These are phyloP conservation scores for Penicillium argentinense DNA, from an alignment of 495 filamentous ascomycete species.

Conservation along the genomic window DNA sequence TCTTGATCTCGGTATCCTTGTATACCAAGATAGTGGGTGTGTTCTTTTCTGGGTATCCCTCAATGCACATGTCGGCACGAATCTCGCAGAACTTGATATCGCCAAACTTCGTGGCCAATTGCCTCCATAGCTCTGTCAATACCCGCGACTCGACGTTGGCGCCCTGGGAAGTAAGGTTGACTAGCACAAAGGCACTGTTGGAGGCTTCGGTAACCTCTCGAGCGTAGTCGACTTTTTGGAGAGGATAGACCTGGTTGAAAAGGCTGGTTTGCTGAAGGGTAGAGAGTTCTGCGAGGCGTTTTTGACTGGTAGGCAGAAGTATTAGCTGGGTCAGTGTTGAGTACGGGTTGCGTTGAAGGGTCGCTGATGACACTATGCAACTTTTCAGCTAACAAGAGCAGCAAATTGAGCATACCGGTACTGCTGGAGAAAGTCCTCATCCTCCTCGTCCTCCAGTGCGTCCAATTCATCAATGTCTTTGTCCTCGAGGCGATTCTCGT, in stretches of 20 bases:
- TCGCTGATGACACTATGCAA: no score
- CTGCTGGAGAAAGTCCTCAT: conserved; percentile 84
- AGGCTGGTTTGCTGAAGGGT: conserved; percentile 70
- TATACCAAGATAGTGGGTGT: conserved; percentile 94
- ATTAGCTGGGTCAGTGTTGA: conserved; percentile 15
- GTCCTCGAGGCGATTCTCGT: conserved; percentile 89
- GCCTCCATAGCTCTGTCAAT: conserved; percentile 82
- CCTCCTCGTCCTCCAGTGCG: conserved; percentile 91
- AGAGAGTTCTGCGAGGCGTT: conserved; percentile 78
- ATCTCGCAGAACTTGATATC: conserved; percentile 99
- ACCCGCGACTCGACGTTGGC: conserved; percentile 82
- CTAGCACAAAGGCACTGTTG: conserved; percentile 68
- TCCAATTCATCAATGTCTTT: conserved; percentile 92
- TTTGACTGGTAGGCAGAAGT: conserved; percentile 51
- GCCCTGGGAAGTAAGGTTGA: conserved; percentile 79
- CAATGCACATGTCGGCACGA: conserved; percentile 87
- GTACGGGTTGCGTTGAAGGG: background rate
- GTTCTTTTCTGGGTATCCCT: conserved; percentile 91
- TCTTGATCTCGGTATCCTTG: conserved; percentile 84
- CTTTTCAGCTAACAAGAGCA: no score
- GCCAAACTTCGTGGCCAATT: conserved; percentile 77
- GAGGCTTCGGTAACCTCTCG: conserved; percentile 93
- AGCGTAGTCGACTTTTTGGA: conserved; percentile 90
- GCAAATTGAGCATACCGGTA: conserved; percentile 63
- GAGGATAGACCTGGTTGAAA: conserved; percentile 85